Evolutionary conservation across 1,284 basidiomycete species (phyloP).

Genomic region (Anthracocystis walkeri): DNA sequence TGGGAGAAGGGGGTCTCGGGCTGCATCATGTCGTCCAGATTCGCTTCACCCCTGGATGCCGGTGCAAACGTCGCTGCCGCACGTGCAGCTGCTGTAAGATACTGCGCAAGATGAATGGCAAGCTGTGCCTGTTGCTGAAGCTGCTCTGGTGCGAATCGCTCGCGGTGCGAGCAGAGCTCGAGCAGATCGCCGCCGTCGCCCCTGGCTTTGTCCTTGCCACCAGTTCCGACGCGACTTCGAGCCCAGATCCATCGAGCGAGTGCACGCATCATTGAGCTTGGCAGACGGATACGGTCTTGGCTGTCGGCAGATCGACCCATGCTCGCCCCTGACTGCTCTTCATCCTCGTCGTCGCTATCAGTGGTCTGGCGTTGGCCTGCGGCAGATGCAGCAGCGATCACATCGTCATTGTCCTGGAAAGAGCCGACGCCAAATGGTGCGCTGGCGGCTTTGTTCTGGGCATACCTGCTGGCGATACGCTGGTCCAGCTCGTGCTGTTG

Average conservation of each 20-base stretch:
- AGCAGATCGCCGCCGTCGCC: conserved; percentile 34
- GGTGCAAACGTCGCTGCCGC: conserved; percentile 26
- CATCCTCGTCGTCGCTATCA: conserved; percentile 20
- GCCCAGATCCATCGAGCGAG: conserved; percentile 49
- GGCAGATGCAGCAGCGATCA: conserved; percentile 25
- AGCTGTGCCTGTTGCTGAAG: conserved; percentile 40
- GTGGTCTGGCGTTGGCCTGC: conserved; percentile 12
- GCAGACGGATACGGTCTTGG: conserved; percentile 22
- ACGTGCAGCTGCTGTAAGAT: conserved; percentile 36
- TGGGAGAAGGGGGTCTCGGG: conserved; percentile 37
- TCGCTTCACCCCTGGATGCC: conserved; percentile 21
- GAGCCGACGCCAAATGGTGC: conserved; percentile 33
- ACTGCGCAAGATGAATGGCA: conserved; percentile 39
- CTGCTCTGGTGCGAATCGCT: conserved; percentile 34
- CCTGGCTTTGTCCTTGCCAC: conserved; percentile 31
- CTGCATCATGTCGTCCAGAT: conserved; percentile 38
- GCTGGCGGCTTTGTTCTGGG: conserved; percentile 12
- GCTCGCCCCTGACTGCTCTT: background rate
- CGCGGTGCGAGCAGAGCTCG: conserved; percentile 40
- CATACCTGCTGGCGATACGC: conserved; percentile 26
- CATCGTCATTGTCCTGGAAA: conserved; percentile 44
- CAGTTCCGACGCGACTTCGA: conserved; percentile 29
- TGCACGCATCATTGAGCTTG: conserved; percentile 45
- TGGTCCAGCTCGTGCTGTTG: conserved; percentile 30
- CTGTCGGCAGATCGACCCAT: conserved; percentile 1